phyloP scores from a whole-genome alignment of 352 stramenopile species.

The Peronospora farinosa region DNA sequence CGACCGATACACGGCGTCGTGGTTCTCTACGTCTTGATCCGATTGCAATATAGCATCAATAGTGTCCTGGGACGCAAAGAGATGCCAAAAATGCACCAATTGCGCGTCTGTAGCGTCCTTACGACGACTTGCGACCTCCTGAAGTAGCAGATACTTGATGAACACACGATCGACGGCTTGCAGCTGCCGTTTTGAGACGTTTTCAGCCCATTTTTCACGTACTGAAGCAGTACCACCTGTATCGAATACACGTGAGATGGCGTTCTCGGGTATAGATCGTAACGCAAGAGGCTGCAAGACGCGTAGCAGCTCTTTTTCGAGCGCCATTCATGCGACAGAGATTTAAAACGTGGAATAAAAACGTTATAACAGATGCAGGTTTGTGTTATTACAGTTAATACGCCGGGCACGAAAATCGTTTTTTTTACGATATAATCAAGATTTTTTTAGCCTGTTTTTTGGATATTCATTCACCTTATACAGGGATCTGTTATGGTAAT shows the following conservation, averaged over 20 bases:
- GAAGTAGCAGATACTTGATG: constrained; percentile 43
- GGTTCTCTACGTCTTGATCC: constrained; percentile 20
- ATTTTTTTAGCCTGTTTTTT: no score
- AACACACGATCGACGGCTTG: constrained; percentile 49
- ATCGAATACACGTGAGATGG: constrained; percentile 57
- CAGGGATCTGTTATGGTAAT: no score
- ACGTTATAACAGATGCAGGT: not conserved
- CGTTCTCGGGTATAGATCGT: constrained; percentile 37
- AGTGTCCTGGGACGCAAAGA: constrained; percentile 50
- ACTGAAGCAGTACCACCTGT: constrained; percentile 55
- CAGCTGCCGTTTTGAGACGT: constrained; percentile 38
- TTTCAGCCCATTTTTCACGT: constrained; percentile 29
- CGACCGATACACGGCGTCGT: constrained; percentile 51
- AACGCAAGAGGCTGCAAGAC: constrained; percentile 58
- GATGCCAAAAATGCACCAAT: constrained; percentile 42
- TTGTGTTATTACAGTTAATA: not conserved
- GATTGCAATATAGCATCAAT: constrained; percentile 32
- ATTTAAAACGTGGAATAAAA: not conserved
- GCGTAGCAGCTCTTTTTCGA: constrained; percentile 57
- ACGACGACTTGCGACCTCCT: constrained; percentile 10
- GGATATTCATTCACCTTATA: no score
- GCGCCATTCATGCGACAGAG: constrained; percentile 12
- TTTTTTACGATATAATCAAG: no score
- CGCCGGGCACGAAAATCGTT: no score
- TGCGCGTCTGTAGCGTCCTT: constrained; percentile 7